Percentiles rank a stretch among this genome's conserved stretches.
Evolutionary conservation across 1,139 yeast genomes (phyloP).

Genomic region (Lodderomyces parapsilosis): DNA sequence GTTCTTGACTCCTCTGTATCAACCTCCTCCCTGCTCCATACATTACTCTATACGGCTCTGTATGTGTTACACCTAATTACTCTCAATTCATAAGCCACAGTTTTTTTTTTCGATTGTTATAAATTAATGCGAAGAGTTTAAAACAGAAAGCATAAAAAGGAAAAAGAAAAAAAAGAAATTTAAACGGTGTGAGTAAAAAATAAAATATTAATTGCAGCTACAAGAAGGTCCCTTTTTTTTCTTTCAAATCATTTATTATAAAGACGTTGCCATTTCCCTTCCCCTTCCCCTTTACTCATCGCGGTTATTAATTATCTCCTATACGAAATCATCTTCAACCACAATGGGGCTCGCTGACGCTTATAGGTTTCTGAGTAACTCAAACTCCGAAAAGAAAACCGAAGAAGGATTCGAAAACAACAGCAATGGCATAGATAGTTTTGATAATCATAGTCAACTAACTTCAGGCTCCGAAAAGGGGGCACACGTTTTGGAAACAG

Average conservation of each 20-base stretch:
- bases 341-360: slow-evolving; percentile 5
- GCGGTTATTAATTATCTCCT: too few species aligned
- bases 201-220: neutral
- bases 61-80: neutral
- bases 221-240: neutral
- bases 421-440: slow-evolving; percentile 2
- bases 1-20: neutral
- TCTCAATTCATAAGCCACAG: neutral
- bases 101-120: neutral
- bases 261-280: neutral
- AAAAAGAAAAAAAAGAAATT: slow-evolving; percentile 1
- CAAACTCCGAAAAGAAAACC: slow-evolving; percentile 3
- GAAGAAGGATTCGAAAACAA: slow-evolving; percentile 3
- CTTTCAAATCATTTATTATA: neutral
- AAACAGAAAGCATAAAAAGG: too few species aligned
- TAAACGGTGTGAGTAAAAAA: neutral
- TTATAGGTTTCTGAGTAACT: slow-evolving; percentile 5
- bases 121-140: neutral
- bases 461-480: slow-evolving; percentile 18
- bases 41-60: neutral
- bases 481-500: slow-evolving; percentile 43
- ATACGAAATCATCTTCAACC: neutral
- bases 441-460: slow-evolving; percentile 6
- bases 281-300: too few species aligned
- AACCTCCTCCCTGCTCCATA: neutral